A percentile compares a stretch with the other conserved stretches of the same genome.
Evolutionary conservation across 1,284 basidiomycete species (phyloP).

Genomic region (Erythrobasidium hasegawianum): DNA sequence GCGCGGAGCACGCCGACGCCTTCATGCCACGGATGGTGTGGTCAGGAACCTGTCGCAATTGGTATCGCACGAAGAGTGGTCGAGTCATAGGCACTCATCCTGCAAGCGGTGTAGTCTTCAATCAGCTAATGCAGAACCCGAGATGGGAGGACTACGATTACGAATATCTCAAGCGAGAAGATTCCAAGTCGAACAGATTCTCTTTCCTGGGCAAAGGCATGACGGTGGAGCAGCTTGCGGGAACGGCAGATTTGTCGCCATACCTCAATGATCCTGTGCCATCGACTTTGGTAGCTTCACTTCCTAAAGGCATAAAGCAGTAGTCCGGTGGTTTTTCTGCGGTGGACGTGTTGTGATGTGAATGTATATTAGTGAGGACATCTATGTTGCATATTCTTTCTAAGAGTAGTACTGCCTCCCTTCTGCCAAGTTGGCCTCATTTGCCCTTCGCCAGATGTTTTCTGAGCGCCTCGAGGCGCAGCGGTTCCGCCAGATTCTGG

Average conservation of each 20-base stretch:
- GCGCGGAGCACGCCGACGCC: conserved; percentile 24
- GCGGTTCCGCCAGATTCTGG: too few species aligned
- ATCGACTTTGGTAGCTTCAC: not conserved
- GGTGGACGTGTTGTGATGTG: too few species aligned
- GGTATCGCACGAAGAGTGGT: conserved; percentile 25
- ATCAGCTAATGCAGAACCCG: conserved; percentile 40
- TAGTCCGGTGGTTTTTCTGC: too few species aligned
- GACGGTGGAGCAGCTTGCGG: conserved; percentile 31
- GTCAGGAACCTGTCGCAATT: conserved; percentile 20
- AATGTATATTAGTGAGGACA: too few species aligned
- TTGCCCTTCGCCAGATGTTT: too few species aligned
- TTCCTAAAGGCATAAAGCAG: too few species aligned
- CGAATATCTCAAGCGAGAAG: conserved; percentile 34
- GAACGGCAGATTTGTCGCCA: conserved; percentile 35
- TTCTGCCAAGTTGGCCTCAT: too few species aligned
- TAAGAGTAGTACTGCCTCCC: too few species aligned
- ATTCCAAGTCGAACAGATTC: conserved; percentile 41
- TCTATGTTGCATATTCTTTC: too few species aligned
- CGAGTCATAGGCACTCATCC: conserved; percentile 20
- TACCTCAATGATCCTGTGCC: conserved; percentile 21
- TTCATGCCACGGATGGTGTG: conserved; percentile 20
- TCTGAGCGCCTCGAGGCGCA: too few species aligned
- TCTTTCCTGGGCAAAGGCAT: conserved; percentile 46
- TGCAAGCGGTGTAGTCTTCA: conserved; percentile 33
- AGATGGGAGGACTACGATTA: conserved; percentile 41